These are phyloP conservation scores for Fusarium abutilonis DNA, from an alignment of 2,329 filamentous ascomycete species.

Conservation along the genomic window DNA sequence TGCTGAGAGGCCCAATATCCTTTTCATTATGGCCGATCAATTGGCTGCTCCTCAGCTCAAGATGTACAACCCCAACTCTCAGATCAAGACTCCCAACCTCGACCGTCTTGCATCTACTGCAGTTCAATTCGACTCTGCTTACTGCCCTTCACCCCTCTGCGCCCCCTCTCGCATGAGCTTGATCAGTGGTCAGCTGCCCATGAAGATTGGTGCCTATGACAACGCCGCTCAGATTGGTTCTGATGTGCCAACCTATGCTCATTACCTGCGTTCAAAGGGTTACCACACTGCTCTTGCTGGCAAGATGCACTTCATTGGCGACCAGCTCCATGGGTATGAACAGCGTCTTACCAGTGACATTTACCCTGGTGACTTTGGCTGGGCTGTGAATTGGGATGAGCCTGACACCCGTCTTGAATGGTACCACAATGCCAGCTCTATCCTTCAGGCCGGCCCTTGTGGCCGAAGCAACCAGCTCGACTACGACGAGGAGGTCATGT, in stretches of 20 bases:
- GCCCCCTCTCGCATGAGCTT: constrained; percentile 93
- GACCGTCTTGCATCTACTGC: constrained; percentile 82
- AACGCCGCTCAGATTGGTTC: constrained; percentile 87
- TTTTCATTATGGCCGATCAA: constrained; percentile 97
- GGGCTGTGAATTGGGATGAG: constrained; percentile 95
- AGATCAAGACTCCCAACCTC: constrained; percentile 92
- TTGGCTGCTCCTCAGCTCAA: constrained; percentile 89
- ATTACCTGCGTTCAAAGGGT: constrained; percentile 84
- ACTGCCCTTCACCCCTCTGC: constrained; percentile 93
- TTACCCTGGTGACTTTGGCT: constrained; percentile 93
- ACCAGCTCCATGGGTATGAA: constrained; percentile 94
- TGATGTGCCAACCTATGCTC: constrained; percentile 89
- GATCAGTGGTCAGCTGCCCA: constrained; percentile 90
- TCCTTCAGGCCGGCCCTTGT: constrained; percentile 87
- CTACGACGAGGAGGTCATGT: constrained; percentile 97
- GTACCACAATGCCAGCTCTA: constrained; percentile 96
- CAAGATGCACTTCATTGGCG: constrained; percentile 98
- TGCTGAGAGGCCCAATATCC: constrained; percentile 54
- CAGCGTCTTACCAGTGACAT: constrained; percentile 93
- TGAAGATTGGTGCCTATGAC: constrained; percentile 91
- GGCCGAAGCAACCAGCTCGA: constrained; percentile 94
- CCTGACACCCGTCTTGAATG: constrained; percentile 87
- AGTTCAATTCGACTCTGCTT: constrained; percentile 92
- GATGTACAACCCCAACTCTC: constrained; percentile 88
- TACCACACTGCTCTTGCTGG: constrained; percentile 92